Evolutionary conservation across 805 yeast genomes (phyloP), one percentile per base, ranked within the genome.

Genomic region (Starmerella stigmatis): DNA sequence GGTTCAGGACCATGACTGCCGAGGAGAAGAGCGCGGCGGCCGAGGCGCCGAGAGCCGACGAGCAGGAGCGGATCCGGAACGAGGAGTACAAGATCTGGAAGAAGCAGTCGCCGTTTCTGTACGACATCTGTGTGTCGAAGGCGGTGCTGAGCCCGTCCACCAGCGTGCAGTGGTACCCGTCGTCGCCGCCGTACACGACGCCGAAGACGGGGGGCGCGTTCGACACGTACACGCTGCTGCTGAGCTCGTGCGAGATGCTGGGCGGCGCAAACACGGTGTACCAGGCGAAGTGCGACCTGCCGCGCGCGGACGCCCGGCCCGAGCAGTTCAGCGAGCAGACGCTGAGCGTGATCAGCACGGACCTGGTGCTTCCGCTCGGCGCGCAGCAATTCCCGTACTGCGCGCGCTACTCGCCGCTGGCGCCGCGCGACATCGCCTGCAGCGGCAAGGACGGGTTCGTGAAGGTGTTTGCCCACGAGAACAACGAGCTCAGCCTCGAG

Each of bases 91-190:
- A 73, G 41, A 64, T 71, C 27, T 78, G 82, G 81, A 78, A 78
- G 66, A 78, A 77, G 55, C 78, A 78, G 54, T 61, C 76, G 2
- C 81, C 80, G 9, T 66, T 70, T 38, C 62, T 77, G 30, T 78
- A 78, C 60, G 78, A 75, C 49, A 68, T 74, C 35, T 62, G 78
- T 15, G 66, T 71, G 32, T 72, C 81, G 5, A 64, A 72, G 30
- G 69, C 81, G 5, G 63, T 76, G 30, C 60, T 69, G 20, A 76
- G 81, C 81, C 83, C 84, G 3, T 72, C 81, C 4, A 57, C 76
- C 31, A 66, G 79, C 4, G 70, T 75, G 11, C 76, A 76, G 58
- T 78, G 81, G 75, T 69, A 75, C 41, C 82, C 82, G 1, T 79
- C 73, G 49, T 54, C 15, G 15, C 20, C 26, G 25, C 50, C 48